Evolutionary conservation across 768 basidiomycete species (phyloP).

Genomic region (Zangia roseola): DNA sequence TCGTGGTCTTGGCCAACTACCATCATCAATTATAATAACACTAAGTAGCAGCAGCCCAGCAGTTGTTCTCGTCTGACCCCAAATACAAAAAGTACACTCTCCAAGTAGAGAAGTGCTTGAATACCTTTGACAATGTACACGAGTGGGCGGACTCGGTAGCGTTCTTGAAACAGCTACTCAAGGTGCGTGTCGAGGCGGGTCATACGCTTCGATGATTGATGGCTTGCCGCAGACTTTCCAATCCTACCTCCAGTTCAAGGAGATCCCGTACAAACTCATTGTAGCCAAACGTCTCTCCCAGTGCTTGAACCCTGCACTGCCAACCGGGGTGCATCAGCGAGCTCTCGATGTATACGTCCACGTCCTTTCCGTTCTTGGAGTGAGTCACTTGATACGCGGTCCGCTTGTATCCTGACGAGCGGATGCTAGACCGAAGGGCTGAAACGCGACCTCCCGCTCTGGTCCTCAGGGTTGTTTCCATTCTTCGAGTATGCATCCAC

Average conservation of each 20-base stretch:
- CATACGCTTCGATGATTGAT: neutral
- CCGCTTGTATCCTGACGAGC: conserved; percentile 6
- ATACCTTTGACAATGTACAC: conserved; percentile 91
- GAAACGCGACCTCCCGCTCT: conserved; percentile 80
- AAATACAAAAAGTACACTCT: conserved; percentile 93
- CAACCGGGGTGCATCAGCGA: conserved; percentile 94
- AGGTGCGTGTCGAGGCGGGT: conserved; percentile 46
- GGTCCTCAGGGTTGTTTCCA: conserved; percentile 96
- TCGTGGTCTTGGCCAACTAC: neutral
- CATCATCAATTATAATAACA: conserved; percentile 2
- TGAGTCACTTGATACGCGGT: conserved; percentile 38
- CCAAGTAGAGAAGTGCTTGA: conserved; percentile 90
- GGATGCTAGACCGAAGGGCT: conserved; percentile 75
- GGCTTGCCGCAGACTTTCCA: conserved; percentile 73
- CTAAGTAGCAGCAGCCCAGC: conserved; percentile 46
- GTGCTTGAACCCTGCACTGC: conserved; percentile 96
- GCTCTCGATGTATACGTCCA: conserved; percentile 94
- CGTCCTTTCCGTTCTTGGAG: conserved; percentile 88
- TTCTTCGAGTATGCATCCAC: conserved; percentile 99
- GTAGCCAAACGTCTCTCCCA: conserved; percentile 95
- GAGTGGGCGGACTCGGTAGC: conserved; percentile 99
- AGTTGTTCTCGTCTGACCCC: conserved; percentile 72
- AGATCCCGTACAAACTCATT: conserved; percentile 91
- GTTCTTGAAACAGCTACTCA: conserved; percentile 90
- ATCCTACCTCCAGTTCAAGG: conserved; percentile 90